These are phyloP conservation scores for Hibiscus mutabilis DNA, from an alignment of 345 rosid genomes.

Conservation along the genomic window DNA sequence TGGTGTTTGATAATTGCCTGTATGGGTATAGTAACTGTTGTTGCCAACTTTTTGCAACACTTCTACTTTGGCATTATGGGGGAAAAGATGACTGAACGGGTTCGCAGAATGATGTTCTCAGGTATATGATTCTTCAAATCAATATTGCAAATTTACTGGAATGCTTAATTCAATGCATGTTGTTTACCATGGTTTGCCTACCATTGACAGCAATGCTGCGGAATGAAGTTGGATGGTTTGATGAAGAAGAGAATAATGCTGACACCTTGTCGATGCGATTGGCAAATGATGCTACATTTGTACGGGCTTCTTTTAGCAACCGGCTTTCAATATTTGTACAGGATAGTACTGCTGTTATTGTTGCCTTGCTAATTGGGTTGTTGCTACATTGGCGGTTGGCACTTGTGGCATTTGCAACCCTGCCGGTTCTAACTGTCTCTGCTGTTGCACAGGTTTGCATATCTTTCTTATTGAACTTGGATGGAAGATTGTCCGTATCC, in stretches of 20 bases:
- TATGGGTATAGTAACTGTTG: conserved; percentile 96
- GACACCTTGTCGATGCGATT: conserved; percentile 96
- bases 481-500: not conserved
- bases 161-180: conserved; percentile 5
- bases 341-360: conserved; percentile 87
- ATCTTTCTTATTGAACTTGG: not conserved
- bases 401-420: conserved; percentile 87
- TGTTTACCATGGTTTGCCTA: conserved; percentile 14
- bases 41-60: conserved; percentile 96
- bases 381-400: conserved; percentile 88
- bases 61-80: conserved; percentile 99
- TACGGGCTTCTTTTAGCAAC: conserved; percentile 95
- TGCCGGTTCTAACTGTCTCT: conserved; percentile 79
- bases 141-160: not conserved
- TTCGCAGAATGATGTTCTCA: conserved; percentile 98
- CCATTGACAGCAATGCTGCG: conserved; percentile 86
- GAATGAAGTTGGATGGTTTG: conserved; percentile 99
- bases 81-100: conserved; percentile 98
- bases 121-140: conserved; percentile 32
- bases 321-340: conserved; percentile 96
- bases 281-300: conserved; percentile 99
- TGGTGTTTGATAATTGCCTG: conserved; percentile 98
- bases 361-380: conserved; percentile 85
- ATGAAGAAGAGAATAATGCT: conserved; percentile 93
- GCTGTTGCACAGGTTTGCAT: conserved; percentile 91